Percentiles rank a stretch among this genome's conserved stretches.
phyloP scores from a whole-genome alignment of 2,329 filamentous ascomycete species.

The Pseudocercospora eumusae region DNA sequence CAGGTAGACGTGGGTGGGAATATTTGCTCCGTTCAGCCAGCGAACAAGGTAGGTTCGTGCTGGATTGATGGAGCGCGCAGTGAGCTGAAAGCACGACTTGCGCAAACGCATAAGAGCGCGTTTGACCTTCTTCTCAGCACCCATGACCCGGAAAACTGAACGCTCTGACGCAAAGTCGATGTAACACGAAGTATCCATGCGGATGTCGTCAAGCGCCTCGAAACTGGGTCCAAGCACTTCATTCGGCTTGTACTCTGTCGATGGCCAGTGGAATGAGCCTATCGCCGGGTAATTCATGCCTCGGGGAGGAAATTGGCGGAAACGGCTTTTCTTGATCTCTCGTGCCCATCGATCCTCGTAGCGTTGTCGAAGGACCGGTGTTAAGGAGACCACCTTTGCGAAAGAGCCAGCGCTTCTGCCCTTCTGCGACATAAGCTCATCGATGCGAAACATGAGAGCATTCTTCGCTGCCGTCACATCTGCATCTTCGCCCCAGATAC shows the following conservation, averaged over 20 bases:
- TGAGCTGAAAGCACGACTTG: conserved; percentile 44
- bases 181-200: conserved; percentile 44
- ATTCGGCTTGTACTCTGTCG: conserved; percentile 44
- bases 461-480: conserved; percentile 25
- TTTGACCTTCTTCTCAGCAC: conserved; percentile 32
- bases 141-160: conserved; percentile 39
- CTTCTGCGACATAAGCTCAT: conserved; percentile 7
- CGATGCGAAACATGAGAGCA: conserved; percentile 29
- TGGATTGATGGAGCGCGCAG: conserved; percentile 33
- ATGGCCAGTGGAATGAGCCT: conserved; percentile 50
- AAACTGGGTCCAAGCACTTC: conserved; percentile 46
- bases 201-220: conserved; percentile 50
- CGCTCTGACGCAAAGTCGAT: conserved; percentile 42
- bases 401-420: conserved; percentile 19
- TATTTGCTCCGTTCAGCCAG: conserved; percentile 20
- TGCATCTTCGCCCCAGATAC: conserved; percentile 34
- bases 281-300: conserved; percentile 32
- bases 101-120: conserved; percentile 42
- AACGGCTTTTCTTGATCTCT: conserved; percentile 31
- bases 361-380: conserved; percentile 24
- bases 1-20: conserved; percentile 27
- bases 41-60: conserved; percentile 35
- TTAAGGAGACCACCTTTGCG: conserved; percentile 30
- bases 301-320: conserved; percentile 32
- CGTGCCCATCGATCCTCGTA: conserved; percentile 31